These are phyloP conservation scores for Suhomyces bribrorum DNA, from an alignment of 1,139 yeast species.

Conservation along the genomic window DNA sequence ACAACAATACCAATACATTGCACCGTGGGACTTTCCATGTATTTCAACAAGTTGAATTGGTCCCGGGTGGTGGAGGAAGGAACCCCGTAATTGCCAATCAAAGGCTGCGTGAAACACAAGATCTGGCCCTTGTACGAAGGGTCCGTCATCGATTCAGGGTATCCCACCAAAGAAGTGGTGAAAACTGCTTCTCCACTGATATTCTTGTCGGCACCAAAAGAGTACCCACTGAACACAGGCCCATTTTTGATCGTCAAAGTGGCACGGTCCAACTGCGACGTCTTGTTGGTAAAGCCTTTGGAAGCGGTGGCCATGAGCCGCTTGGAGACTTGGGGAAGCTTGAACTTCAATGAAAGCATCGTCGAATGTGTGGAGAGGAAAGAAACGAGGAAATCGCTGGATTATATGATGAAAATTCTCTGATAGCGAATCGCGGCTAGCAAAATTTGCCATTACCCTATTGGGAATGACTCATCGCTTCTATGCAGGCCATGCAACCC, in stretches of 20 bases:
- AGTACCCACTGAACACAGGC: constrained; percentile 87
- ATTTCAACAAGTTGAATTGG: constrained; percentile 78
- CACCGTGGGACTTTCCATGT: constrained; percentile 86
- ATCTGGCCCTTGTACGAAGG: constrained; percentile 97
- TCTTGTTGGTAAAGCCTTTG: constrained; percentile 34
- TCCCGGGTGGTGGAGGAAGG: constrained; percentile 83
- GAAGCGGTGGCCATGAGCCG: constrained; percentile 46
- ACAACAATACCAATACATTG: constrained; percentile 97
- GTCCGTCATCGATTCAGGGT: constrained; percentile 98
- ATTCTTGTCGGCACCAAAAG: constrained; percentile 92
- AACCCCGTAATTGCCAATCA: constrained; percentile 97
- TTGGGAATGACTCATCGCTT: constrained; percentile 27
- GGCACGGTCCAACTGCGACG: constrained; percentile 68
- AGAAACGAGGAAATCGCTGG: constrained; percentile 7
- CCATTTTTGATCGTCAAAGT: constrained; percentile 91
- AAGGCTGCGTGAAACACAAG: constrained; percentile 93
- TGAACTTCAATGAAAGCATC: constrained; percentile 7
- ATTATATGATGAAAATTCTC: constrained; percentile 13
- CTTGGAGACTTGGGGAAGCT: constrained; percentile 10
- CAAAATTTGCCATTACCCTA: constrained; percentile 31
- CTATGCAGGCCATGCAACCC: neutral
- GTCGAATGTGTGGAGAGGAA: neutral
- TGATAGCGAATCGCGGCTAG: constrained; percentile 47
- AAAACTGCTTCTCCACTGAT: constrained; percentile 97
- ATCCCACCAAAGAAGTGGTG: constrained; percentile 95